Conservation (phyloP, 73 alveolate genomes). For the Paramecium biaurelia region DNA sequence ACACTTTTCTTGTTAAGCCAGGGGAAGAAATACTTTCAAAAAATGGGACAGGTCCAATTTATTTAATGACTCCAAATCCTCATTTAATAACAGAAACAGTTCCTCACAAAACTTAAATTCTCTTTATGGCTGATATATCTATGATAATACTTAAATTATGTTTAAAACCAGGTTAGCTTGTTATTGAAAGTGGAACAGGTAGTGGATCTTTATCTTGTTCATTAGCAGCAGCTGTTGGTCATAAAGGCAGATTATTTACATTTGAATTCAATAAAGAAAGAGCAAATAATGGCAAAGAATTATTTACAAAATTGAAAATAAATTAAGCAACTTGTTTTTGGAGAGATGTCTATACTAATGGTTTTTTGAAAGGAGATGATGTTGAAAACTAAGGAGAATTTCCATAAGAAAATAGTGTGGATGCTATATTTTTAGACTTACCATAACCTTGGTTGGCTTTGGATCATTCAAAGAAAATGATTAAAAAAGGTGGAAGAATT, state of each 20-base stretch:
- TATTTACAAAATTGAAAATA: slow-evolving; percentile 79
- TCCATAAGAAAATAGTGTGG: slow-evolving; percentile 62
- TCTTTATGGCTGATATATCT: slow-evolving; percentile 96
- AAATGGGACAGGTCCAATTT: slow-evolving; percentile 66
- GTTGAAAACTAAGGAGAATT: slow-evolving; percentile 61
- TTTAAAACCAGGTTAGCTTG: slow-evolving; percentile 74
- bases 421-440: slow-evolving; percentile 93
- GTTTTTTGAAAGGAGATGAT: slow-evolving; percentile 80
- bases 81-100: slow-evolving; percentile 71
- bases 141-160: slow-evolving; percentile 74
- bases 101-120: slow-evolving; percentile 90
- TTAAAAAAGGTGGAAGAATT: slow-evolving; percentile 84
- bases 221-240: slow-evolving; percentile 80
- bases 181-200: slow-evolving; percentile 98
- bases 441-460: slow-evolving; percentile 96
- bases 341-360: slow-evolving; percentile 92
- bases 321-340: slow-evolving; percentile 78
- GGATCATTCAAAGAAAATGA: slow-evolving; percentile 86
- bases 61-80: slow-evolving; percentile 74
- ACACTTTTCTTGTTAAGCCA: neutral
- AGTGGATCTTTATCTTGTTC: slow-evolving; percentile 91
- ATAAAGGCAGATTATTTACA: slow-evolving; percentile 92
- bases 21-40: slow-evolving; percentile 17
- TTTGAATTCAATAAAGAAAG: slow-evolving; percentile 95
- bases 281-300: slow-evolving; percentile 85